phyloP scores from a whole-genome alignment of 805 yeast genomes.

The Dipodascopsis tothii region DNA sequence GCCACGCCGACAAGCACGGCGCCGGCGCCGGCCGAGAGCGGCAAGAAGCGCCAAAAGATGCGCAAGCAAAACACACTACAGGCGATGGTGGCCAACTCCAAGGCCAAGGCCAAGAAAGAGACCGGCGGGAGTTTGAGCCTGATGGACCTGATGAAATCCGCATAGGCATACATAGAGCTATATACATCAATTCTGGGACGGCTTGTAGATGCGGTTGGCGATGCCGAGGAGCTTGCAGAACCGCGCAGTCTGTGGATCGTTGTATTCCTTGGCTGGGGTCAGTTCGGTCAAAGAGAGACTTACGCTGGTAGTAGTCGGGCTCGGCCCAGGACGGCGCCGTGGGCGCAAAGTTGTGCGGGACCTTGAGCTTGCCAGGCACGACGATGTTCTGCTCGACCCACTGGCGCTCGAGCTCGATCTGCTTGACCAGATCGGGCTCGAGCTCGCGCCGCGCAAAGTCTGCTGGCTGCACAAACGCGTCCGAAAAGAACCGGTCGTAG shows the following conservation, averaged over 20 bases:
- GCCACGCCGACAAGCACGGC: background rate
- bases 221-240: constrained; percentile 26
- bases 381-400: constrained; percentile 31
- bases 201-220: constrained; percentile 17
- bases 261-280: constrained; percentile 10
- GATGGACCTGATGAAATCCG: constrained; percentile 14
- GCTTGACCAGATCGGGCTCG: constrained; percentile 5
- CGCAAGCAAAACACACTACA: constrained; percentile 19
- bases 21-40: constrained; percentile 4
- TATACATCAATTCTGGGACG: background rate
- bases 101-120: constrained; percentile 8
- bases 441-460: constrained; percentile 5
- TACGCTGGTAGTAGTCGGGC: constrained; percentile 1
- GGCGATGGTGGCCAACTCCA: constrained; percentile 18
- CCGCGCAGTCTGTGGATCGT: constrained; percentile 28
- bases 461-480: constrained; percentile 5
- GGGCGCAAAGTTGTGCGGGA: constrained; percentile 28
- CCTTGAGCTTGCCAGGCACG: constrained; percentile 19
- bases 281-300: background rate
- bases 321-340: constrained; percentile 14
- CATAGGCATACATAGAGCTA: background rate
- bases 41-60: constrained; percentile 16
- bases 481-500: constrained; percentile 21
- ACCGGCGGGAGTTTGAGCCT: constrained; percentile 5
- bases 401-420: constrained; percentile 20